Conservation (phyloP, 2,329 filamentous ascomycete species). For the Hymenoscyphus scutula region DNA sequence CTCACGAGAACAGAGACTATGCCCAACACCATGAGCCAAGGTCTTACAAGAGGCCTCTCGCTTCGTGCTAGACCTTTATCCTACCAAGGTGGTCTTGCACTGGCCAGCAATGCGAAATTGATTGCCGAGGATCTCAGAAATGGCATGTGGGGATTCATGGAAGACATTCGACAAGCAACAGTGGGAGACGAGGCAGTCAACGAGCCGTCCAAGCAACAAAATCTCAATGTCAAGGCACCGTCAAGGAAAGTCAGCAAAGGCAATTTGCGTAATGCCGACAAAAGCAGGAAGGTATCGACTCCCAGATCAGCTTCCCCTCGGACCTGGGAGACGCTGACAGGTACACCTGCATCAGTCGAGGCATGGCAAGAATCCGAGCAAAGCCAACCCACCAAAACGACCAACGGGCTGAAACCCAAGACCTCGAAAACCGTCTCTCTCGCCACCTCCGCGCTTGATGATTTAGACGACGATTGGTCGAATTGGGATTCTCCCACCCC, state of each 20-base stretch:
- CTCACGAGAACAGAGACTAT: slow-evolving; percentile 31
- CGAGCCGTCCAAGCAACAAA: slow-evolving; percentile 41
- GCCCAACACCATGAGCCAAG: slow-evolving; percentile 33
- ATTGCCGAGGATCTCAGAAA: slow-evolving; percentile 74
- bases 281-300: slow-evolving; percentile 22
- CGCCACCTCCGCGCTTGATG: slow-evolving; percentile 29
- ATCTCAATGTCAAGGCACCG: slow-evolving; percentile 29
- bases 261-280: slow-evolving; percentile 25
- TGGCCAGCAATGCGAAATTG: slow-evolving; percentile 35
- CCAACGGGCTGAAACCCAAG: slow-evolving; percentile 24
- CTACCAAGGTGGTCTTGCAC: slow-evolving; percentile 35
- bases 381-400: slow-evolving; percentile 18
- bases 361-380: slow-evolving; percentile 22
- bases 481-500: slow-evolving; percentile 61
- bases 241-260: slow-evolving; percentile 40
- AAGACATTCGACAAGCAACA: slow-evolving; percentile 91
- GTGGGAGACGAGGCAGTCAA: slow-evolving; percentile 87
- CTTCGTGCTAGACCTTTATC: slow-evolving; percentile 33
- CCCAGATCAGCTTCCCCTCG: slow-evolving; percentile 27
- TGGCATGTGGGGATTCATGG: slow-evolving; percentile 90
- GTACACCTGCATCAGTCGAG: slow-evolving; percentile 20
- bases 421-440: slow-evolving; percentile 26
- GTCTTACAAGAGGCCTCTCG: slow-evolving; percentile 28
- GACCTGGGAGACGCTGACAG: slow-evolving; percentile 35
- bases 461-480: slow-evolving; percentile 59